These are phyloP conservation scores for Pontederia paniculata DNA, from an alignment of 176 grass and related monocot genomes.

Conservation along the genomic window DNA sequence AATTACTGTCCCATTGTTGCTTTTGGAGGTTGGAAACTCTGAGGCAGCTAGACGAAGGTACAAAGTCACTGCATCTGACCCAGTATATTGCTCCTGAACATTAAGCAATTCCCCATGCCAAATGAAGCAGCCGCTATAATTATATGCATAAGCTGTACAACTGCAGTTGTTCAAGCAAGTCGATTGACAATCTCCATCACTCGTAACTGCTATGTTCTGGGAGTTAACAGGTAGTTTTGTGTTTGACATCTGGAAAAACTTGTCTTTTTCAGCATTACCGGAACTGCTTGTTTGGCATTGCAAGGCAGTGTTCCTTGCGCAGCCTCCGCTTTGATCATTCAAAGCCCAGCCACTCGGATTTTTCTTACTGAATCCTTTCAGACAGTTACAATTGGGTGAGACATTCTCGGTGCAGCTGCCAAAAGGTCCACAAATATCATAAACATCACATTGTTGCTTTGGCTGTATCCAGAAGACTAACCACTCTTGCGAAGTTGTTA, in stretches of 20 bases:
- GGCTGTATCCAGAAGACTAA: slow-evolving; percentile 49
- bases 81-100: slow-evolving; percentile 1
- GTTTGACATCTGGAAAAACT: slow-evolving; percentile 33
- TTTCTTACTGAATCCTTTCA: slow-evolving; percentile 44
- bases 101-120: slow-evolving; percentile 27
- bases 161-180: slow-evolving; percentile 37
- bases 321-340: slow-evolving; percentile 38
- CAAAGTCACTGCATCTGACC: not conserved
- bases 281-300: slow-evolving; percentile 35
- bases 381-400: slow-evolving; percentile 38
- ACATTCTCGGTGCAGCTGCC: slow-evolving; percentile 39
- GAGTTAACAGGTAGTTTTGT: slow-evolving; percentile 40
- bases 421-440: slow-evolving; percentile 55
- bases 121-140: not conserved
- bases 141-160: slow-evolving; percentile 18
- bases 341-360: slow-evolving; percentile 33
- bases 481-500: slow-evolving; percentile 17
- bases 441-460: slow-evolving; percentile 41
- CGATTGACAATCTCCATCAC: slow-evolving; percentile 35
- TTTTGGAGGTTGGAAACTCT: not conserved
- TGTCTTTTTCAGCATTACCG: slow-evolving; percentile 25
- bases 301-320: slow-evolving; percentile 44
- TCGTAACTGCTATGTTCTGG: slow-evolving; percentile 18
- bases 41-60: slow-evolving; percentile 7
- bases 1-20: not conserved